Evolutionary conservation across 2,329 filamentous ascomycete species (phyloP).

Genomic region (Diaporthe citriasiana): DNA sequence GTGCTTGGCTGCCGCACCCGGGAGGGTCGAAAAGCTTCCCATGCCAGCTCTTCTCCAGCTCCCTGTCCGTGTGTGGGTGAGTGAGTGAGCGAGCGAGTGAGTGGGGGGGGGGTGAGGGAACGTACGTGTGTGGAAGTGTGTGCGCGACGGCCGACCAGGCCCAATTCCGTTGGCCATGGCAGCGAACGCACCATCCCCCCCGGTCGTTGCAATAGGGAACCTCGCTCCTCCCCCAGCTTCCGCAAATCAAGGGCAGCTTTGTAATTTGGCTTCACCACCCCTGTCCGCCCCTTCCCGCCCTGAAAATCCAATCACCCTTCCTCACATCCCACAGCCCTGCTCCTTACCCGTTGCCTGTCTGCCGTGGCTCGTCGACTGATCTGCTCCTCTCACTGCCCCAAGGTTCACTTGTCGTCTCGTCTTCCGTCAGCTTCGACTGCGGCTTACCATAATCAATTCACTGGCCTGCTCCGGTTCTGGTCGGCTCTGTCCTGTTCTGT

Average conservation of each 20-base stretch:
- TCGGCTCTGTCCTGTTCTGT: conserved; percentile 20
- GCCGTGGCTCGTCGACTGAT: conserved; percentile 34
- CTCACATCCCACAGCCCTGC: conserved; percentile 43
- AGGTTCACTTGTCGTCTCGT: conserved; percentile 28
- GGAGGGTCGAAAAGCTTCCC: conserved; percentile 31
- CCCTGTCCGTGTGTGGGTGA: conserved; percentile 5
- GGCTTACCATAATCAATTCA: conserved; percentile 25
- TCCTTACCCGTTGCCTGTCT: conserved; percentile 30
- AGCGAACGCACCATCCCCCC: conserved; percentile 25
- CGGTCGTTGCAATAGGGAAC: conserved; percentile 20
- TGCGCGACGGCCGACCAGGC: conserved; percentile 22
- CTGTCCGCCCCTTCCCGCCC: conserved; percentile 36
- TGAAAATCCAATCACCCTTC: conserved; percentile 40
- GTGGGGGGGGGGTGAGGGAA: neutral
- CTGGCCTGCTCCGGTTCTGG: conserved; percentile 12
- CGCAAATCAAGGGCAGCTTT: conserved; percentile 36
- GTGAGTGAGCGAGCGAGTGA: neutral
- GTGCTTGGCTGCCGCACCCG: conserved; percentile 30
- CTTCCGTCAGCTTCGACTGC: conserved; percentile 28
- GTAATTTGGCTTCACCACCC: conserved; percentile 35
- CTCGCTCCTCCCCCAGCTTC: conserved; percentile 24
- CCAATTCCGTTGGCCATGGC: conserved; percentile 29
- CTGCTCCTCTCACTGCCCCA: conserved; percentile 24
- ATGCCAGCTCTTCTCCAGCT: conserved; percentile 19
- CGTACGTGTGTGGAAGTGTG: neutral